Conservation (phyloP, 257 asterid genomes). For the Lycium barbarum region DNA sequence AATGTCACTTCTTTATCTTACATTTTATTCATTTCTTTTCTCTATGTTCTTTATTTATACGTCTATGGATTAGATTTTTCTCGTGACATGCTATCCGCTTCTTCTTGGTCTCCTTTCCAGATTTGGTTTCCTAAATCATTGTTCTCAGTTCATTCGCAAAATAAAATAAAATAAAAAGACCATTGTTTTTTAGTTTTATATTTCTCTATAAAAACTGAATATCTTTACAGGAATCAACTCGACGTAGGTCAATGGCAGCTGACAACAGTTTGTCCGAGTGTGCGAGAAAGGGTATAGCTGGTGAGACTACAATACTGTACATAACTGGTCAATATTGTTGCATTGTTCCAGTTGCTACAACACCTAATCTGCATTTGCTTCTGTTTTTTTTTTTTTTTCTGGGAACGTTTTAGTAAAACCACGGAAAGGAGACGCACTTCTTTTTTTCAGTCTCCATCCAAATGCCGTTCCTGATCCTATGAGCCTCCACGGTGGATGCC, state of each 20-base stretch:
- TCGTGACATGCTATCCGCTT: conserved; percentile 13
- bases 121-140: background rate
- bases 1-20: background rate
- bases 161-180: background rate
- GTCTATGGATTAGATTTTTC: background rate
- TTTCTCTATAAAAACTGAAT: conserved; percentile 21
- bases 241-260: conserved; percentile 66
- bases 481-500: conserved; percentile 97
- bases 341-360: background rate
- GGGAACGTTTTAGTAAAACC: conserved; percentile 69
- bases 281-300: conserved; percentile 86
- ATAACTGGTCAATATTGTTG: conserved; percentile 16
- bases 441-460: conserved; percentile 81
- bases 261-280: conserved; percentile 78
- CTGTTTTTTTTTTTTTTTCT: background rate
- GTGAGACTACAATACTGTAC: conserved; percentile 45
- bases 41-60: background rate
- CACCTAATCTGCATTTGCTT: conserved; percentile 17
- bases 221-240: conserved; percentile 65
- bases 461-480: conserved; percentile 73
- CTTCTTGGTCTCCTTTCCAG: background rate
- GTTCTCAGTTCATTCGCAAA: background rate
- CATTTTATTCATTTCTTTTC: conserved; percentile 1
- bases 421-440: conserved; percentile 92
- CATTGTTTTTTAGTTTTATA: background rate